Conservation (phyloP, 1,284 basidiomycete genomes). For the Porogramme epimiltina region DNA sequence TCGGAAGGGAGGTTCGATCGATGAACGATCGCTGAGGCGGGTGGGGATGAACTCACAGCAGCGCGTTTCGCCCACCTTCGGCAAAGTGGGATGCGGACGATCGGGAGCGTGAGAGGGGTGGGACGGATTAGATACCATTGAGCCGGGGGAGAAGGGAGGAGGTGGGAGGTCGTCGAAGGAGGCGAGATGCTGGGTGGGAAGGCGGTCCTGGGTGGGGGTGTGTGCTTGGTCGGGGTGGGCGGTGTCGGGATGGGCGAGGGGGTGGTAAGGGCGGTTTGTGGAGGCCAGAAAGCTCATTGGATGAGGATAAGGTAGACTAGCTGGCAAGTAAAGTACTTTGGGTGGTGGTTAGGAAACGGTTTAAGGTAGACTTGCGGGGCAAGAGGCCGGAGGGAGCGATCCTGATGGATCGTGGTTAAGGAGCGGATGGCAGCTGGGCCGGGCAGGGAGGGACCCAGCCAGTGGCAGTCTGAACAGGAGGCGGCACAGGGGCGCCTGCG, state of each 20-base stretch:
- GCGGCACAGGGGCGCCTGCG: slow-evolving; percentile 30
- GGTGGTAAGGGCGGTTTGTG: slow-evolving; percentile 39
- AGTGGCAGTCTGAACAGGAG: slow-evolving; percentile 26
- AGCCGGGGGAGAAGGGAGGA: slow-evolving; percentile 18
- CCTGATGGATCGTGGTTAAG: slow-evolving; percentile 27
- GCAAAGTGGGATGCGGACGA: slow-evolving; percentile 36
- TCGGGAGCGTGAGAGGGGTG: slow-evolving; percentile 24
- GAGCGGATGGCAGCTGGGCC: slow-evolving; percentile 17
- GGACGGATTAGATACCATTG: slow-evolving; percentile 21
- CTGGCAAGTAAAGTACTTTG: slow-evolving; percentile 20
- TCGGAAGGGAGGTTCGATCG: slow-evolving; percentile 33
- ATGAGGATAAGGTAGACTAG: slow-evolving; percentile 26
- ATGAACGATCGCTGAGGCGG: slow-evolving; percentile 34
- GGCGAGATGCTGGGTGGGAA: slow-evolving; percentile 35
- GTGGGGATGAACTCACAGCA: slow-evolving; percentile 60
- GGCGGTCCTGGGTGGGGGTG: slow-evolving; percentile 17
- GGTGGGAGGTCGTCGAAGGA: slow-evolving; percentile 34
- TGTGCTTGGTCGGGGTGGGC: slow-evolving; percentile 23
- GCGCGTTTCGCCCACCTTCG: slow-evolving; percentile 68
- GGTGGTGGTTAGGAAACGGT: slow-evolving; percentile 23
- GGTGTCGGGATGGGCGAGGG: slow-evolving; percentile 34
- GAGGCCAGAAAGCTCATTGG: slow-evolving; percentile 48
- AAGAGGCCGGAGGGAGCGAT: slow-evolving; percentile 20
- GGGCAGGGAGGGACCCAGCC: slow-evolving; percentile 19
- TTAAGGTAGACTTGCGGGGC: slow-evolving; percentile 23